Conservation (phyloP, 306 rosid species). For the Medicago truncatula region DNA sequence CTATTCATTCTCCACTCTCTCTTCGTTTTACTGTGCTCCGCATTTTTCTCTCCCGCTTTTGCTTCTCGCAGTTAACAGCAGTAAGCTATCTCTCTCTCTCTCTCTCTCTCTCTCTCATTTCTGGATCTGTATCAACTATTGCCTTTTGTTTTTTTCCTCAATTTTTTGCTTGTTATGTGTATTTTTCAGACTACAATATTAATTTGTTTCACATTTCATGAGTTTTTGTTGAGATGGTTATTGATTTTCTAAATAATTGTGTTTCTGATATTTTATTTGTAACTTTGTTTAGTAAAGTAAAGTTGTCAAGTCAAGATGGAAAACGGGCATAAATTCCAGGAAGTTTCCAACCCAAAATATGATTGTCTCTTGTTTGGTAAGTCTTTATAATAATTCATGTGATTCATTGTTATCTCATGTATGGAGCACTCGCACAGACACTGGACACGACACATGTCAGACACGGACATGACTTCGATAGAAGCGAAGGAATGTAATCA, state of each 20-base stretch:
- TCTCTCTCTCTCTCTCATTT: background rate
- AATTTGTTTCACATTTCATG: background rate
- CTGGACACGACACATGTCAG: no score
- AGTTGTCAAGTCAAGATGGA: conserved; percentile 57
- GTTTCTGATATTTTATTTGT: background rate
- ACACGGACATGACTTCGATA: no score
- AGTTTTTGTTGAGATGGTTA: background rate
- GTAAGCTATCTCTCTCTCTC: background rate
- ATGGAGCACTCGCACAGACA: background rate
- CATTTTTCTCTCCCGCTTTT: background rate
- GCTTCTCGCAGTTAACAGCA: background rate
- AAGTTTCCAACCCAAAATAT: conserved; percentile 57
- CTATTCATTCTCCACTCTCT: background rate
- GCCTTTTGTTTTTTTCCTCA: background rate
- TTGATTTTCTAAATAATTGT: background rate
- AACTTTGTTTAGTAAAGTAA: conserved; percentile 17
- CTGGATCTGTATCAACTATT: background rate
- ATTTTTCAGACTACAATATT: background rate
- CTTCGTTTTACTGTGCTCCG: background rate
- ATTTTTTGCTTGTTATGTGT: no score
- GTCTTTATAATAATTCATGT: background rate
- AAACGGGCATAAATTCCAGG: conserved; percentile 51
- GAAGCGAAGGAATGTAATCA: no score
- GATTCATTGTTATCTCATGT: background rate
- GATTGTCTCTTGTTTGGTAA: conserved; percentile 86